phyloP scores from a whole-genome alignment of 2,329 filamentous ascomycete genomes.

The Pestalotiopsis sp. region DNA sequence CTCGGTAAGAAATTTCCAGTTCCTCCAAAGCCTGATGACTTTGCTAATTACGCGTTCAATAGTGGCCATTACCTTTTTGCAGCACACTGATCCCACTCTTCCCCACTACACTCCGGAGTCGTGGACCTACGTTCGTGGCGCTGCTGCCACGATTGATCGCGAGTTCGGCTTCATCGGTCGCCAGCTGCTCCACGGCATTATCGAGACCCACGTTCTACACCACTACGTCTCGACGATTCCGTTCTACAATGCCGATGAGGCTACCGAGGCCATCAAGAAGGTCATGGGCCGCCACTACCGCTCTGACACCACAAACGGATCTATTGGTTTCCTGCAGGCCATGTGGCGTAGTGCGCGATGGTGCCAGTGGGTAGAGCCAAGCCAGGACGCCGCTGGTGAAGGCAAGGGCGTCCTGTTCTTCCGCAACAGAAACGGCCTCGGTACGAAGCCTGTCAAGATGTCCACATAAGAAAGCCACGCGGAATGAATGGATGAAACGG shows the following conservation, averaged over 20 bases:
- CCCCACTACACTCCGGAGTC: slow-evolving; percentile 86
- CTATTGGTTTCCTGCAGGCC: slow-evolving; percentile 80
- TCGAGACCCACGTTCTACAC: slow-evolving; percentile 97
- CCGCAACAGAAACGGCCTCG: slow-evolving; percentile 90
- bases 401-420: slow-evolving; percentile 89
- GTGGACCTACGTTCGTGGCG: slow-evolving; percentile 94
- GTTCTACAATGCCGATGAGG: slow-evolving; percentile 96
- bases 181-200: slow-evolving; percentile 88
- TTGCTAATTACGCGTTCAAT: slow-evolving; percentile 10
- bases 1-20: slow-evolving; percentile 69
- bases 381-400: slow-evolving; percentile 76
- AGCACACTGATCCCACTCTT: slow-evolving; percentile 93
- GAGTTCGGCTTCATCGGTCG: slow-evolving; percentile 97
- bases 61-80: slow-evolving; percentile 97
- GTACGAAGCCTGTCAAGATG: slow-evolving; percentile 51
- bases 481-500: background rate
- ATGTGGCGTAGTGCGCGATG: slow-evolving; percentile 79
- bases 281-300: slow-evolving; percentile 98
- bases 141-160: slow-evolving; percentile 93
- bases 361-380: slow-evolving; percentile 99
- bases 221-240: slow-evolving; percentile 96
- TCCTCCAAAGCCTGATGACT: background rate
- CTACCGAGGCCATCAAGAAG: slow-evolving; percentile 88
- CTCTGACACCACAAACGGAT: slow-evolving; percentile 74
- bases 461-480: background rate